Evolutionary conservation across 768 basidiomycete species (phyloP).

Genomic region (Boletus bicolor): DNA sequence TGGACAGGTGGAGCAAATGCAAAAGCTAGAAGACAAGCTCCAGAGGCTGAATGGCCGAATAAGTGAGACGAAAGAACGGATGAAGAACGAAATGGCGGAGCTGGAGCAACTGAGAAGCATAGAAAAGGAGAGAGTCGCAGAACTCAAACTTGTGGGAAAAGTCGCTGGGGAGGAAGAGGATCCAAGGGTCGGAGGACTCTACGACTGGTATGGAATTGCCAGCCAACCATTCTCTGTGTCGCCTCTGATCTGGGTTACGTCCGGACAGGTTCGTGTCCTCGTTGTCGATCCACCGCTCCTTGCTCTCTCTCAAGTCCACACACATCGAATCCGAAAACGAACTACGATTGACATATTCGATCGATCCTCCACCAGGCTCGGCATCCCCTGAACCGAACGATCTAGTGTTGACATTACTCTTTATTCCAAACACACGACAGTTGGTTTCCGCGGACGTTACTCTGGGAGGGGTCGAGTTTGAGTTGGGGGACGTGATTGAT

Average conservation of each 20-base stretch:
- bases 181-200: constrained; percentile 57
- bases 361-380: constrained; percentile 34
- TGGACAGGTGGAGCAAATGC: constrained; percentile 77
- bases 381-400: constrained; percentile 27
- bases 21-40: constrained; percentile 64
- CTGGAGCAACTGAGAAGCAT: constrained; percentile 59
- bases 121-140: constrained; percentile 61
- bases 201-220: constrained; percentile 56
- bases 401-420: constrained; percentile 57
- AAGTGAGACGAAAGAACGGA: constrained; percentile 52
- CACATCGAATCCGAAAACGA: constrained; percentile 72
- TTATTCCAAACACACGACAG: constrained; percentile 64
- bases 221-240: background rate
- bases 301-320: constrained; percentile 58
- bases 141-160: constrained; percentile 52
- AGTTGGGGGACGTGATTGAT: constrained; percentile 58
- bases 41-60: constrained; percentile 50
- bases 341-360: constrained; percentile 62
- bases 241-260: background rate
- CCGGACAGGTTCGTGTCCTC: constrained; percentile 67
- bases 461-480: constrained; percentile 48
- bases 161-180: constrained; percentile 60
- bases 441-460: constrained; percentile 62
- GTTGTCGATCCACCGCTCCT: constrained; percentile 58
- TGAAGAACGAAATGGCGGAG: constrained; percentile 55